phyloP scores from a whole-genome alignment of 2,329 filamentous ascomycete species.

The Scorias spongiosa region DNA sequence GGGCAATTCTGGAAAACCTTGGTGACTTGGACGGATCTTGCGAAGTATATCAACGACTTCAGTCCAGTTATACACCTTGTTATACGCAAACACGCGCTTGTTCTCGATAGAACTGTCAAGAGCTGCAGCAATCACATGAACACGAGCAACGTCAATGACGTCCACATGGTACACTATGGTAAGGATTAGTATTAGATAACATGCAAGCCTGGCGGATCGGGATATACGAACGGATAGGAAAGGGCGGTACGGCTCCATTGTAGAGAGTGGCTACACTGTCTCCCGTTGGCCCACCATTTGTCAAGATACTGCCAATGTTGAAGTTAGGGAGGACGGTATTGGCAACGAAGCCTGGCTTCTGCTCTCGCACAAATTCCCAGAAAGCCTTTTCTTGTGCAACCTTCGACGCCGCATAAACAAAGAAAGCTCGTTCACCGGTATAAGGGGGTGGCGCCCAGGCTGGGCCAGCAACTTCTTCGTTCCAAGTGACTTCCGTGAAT shows the following conservation, averaged over 20 bases:
- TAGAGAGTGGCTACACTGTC: conserved; percentile 4
- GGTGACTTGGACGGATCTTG: conserved; percentile 24
- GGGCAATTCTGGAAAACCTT: conserved; percentile 4
- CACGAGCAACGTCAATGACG: conserved; percentile 34
- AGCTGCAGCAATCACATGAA: conserved; percentile 38
- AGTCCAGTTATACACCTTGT: conserved; percentile 32
- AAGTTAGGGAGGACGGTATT: conserved; percentile 22
- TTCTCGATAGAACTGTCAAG: conserved; percentile 30
- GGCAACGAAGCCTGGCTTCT: conserved; percentile 29
- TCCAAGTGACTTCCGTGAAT: conserved; percentile 7
- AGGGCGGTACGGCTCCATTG: conserved; percentile 5
- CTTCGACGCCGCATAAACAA: conserved; percentile 33
- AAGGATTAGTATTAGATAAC: background rate
- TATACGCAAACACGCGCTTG: conserved; percentile 41
- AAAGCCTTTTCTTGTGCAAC: conserved; percentile 30
- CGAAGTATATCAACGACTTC: conserved; percentile 25
- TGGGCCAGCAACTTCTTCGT: conserved; percentile 10
- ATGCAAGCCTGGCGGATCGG: no score
- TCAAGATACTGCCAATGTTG: conserved; percentile 12
- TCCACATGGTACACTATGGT: conserved; percentile 22
- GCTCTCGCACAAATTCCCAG: conserved; percentile 31
- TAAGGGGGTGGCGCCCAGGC: conserved; percentile 21
- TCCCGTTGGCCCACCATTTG: conserved; percentile 3
- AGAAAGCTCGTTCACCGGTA: conserved; percentile 11
- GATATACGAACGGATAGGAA: background rate